These are phyloP conservation scores for Chlorociboria aeruginascens DNA, from an alignment of 495 filamentous ascomycete genomes.

Conservation along the genomic window DNA sequence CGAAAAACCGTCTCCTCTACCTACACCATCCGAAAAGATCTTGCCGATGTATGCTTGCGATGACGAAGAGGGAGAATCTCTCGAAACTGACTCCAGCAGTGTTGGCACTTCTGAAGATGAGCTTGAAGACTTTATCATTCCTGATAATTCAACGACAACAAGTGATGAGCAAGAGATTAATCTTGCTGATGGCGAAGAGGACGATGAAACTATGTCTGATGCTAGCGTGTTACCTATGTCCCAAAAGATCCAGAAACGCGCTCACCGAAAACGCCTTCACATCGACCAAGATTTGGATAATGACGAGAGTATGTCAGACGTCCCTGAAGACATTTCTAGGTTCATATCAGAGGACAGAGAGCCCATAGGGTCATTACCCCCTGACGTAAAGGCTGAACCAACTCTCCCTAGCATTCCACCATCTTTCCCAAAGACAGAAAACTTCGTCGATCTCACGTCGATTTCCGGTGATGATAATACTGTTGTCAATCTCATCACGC, in stretches of 20 bases:
- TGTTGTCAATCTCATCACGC: constrained; percentile 5
- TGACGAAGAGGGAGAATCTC: constrained; percentile 15
- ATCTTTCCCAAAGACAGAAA: background rate
- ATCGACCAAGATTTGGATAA: background rate
- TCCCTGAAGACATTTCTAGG: background rate
- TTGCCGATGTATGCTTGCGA: background rate
- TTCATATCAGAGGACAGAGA: no score
- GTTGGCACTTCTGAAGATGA: constrained; percentile 13
- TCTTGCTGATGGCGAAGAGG: constrained; percentile 8
- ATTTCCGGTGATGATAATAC: constrained; percentile 16
- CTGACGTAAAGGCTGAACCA: background rate
- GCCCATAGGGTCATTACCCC: no score
- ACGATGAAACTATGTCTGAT: constrained; percentile 14
- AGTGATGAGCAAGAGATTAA: constrained; percentile 24
- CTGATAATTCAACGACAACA: constrained; percentile 34
- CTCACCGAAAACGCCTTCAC: background rate
- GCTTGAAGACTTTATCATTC: constrained; percentile 24
- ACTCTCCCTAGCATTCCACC: background rate
- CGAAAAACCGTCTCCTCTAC: constrained; percentile 24
- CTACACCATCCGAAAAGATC: no score
- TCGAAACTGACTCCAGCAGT: constrained; percentile 20
- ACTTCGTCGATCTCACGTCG: constrained; percentile 15
- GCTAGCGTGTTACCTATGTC: background rate
- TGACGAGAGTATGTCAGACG: background rate
- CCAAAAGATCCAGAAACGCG: background rate